A percentile compares a stretch with the other conserved stretches of the same genome.
Evolutionary conservation across 495 filamentous ascomycete species (phyloP).

Genomic region (Podospora fimiseda): DNA sequence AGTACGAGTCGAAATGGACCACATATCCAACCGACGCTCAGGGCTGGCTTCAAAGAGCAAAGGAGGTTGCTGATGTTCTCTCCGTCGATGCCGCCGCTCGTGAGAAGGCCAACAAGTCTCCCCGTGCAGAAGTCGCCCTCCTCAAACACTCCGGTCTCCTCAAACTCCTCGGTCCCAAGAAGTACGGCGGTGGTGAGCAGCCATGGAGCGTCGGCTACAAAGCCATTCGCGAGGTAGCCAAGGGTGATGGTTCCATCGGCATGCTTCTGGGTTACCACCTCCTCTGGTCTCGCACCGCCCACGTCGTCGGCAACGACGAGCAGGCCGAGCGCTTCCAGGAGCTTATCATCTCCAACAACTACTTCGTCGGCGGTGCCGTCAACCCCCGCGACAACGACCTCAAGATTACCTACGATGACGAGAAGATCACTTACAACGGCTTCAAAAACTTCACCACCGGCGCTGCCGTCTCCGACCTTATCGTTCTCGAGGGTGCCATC

Average conservation of each 20-base stretch:
- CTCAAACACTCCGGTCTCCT: slow-evolving; percentile 52
- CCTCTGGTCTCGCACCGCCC: slow-evolving; percentile 50
- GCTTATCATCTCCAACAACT: slow-evolving; percentile 51
- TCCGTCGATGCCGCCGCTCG: slow-evolving; percentile 45
- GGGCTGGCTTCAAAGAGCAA: slow-evolving; percentile 47
- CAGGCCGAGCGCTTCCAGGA: slow-evolving; percentile 48
- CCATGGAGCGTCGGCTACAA: slow-evolving; percentile 52
- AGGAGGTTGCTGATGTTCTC: slow-evolving; percentile 48
- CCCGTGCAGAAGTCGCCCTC: slow-evolving; percentile 48
- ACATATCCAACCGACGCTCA: slow-evolving; percentile 36
- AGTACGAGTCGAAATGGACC: slow-evolving; percentile 43
- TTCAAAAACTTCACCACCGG: slow-evolving; percentile 59
- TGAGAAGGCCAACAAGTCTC: slow-evolving; percentile 52
- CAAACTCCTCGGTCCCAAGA: slow-evolving; percentile 48
- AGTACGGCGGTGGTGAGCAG: slow-evolving; percentile 53
- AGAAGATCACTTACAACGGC: slow-evolving; percentile 50
- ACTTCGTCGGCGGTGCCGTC: slow-evolving; percentile 56
- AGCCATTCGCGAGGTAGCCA: slow-evolving; percentile 52
- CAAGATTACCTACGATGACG: slow-evolving; percentile 45
- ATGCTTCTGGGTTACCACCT: slow-evolving; percentile 58
- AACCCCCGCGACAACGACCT: slow-evolving; percentile 56
- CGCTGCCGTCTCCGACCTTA: slow-evolving; percentile 55
- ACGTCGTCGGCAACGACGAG: slow-evolving; percentile 48
- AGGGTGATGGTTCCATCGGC: slow-evolving; percentile 52
- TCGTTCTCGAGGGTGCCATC: slow-evolving; percentile 53